Evolutionary conservation across 331 rosid species (phyloP).

Genomic region (Malus hybrid): DNA sequence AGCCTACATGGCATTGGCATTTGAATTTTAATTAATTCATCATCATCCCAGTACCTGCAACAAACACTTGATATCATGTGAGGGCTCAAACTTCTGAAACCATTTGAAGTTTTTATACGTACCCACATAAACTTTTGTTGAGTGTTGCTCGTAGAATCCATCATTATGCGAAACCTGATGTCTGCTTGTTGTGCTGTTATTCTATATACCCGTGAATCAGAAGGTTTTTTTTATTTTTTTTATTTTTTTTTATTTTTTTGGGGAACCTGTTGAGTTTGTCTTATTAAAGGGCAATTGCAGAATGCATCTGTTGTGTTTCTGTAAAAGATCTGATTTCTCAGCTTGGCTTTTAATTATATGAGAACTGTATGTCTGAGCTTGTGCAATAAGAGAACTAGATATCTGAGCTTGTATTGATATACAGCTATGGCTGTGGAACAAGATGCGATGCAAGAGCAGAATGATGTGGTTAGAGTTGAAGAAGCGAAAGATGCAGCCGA

Average conservation of each 20-base stretch:
- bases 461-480: slow-evolving; percentile 32
- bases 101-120: not conserved
- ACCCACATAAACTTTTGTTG: not conserved
- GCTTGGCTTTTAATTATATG: not conserved
- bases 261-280: not conserved
- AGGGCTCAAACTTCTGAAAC: not conserved
- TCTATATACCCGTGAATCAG: no score
- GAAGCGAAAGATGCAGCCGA: slow-evolving; percentile 57
- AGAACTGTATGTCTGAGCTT: not conserved
- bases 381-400: not conserved
- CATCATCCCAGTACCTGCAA: not conserved
- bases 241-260: no score
- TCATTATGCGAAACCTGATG: no score
- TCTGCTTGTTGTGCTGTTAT: no score
- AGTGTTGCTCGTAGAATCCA: not conserved
- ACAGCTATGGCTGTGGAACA: slow-evolving; percentile 57
- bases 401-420: slow-evolving; percentile 1
- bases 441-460: slow-evolving; percentile 48
- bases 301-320: not conserved
- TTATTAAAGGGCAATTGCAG: not conserved
- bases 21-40: not conserved
- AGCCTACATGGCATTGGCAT: not conserved
- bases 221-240: no score
- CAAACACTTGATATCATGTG: not conserved
- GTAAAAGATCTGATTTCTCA: not conserved